A percentile compares a stretch with the other conserved stretches of the same genome.
phyloP scores from a whole-genome alignment of 163 green algal genomes.

The Trebouxiophyceae sp. region DNA sequence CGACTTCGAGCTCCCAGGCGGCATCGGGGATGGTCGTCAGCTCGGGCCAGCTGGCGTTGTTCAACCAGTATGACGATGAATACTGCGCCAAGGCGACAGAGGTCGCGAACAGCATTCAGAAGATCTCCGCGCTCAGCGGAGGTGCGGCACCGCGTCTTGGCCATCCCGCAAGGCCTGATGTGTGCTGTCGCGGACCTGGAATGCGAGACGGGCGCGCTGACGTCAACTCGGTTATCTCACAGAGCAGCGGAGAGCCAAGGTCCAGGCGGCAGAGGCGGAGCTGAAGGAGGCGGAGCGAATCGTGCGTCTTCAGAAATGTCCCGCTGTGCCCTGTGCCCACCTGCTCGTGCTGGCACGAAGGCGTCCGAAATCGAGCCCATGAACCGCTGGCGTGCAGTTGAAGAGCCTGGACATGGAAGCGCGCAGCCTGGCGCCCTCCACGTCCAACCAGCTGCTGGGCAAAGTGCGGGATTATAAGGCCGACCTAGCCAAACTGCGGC shows the following conservation, averaged over 20 bases:
- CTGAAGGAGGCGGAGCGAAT: constrained; percentile 47
- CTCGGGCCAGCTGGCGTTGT: constrained; percentile 39
- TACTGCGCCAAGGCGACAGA: constrained; percentile 80
- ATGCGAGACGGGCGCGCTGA: no score
- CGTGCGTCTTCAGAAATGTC: no score
- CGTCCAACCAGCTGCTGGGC: constrained; percentile 38
- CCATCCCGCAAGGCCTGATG: no score
- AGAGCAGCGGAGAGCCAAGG: constrained; percentile 30
- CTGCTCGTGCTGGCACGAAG: no score
- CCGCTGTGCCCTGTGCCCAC: no score
- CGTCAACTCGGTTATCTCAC: no score
- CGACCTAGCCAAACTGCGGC: constrained; percentile 58
- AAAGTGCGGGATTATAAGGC: constrained; percentile 79
- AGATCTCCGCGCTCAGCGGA: constrained; percentile 34
- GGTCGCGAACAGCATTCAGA: constrained; percentile 54
- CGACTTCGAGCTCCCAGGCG: no score
- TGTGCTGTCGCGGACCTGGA: no score
- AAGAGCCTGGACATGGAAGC: constrained; percentile 89
- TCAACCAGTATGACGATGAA: constrained; percentile 76
- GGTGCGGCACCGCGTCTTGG: no score
- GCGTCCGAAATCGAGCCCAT: no score
- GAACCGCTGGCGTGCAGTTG: constrained; percentile 46
- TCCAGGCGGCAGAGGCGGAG: constrained; percentile 33
- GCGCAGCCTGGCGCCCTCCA: constrained; percentile 54
- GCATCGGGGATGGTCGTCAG: not conserved